Evolutionary conservation across 176 grass and related monocot genomes (phyloP), one percentile per base, ranked within the genome.

Genomic region (Elaeis guineensis): DNA sequence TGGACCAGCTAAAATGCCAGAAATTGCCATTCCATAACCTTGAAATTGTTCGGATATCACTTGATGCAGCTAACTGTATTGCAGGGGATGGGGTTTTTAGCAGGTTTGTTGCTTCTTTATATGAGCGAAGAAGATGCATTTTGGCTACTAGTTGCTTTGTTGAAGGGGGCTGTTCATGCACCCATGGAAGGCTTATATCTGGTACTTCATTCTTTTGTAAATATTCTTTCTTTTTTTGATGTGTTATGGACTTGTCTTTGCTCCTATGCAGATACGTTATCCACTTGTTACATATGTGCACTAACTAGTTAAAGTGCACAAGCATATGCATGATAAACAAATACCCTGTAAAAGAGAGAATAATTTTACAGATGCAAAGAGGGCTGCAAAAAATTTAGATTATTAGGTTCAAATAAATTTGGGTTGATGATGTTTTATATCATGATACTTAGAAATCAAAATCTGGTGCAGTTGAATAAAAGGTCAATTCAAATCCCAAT

Each of bases 61-160:
- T 53, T 59, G 3, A 26, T 52, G 16, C 25, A 22, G 50, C n/a
- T 16, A 35, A 18, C 19, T 63, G 12, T 16, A 22, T 61, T 72
- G n/a, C 75, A 97, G 93, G 93, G 93, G 65, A 98, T 98, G 93
- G 93, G 87, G 58, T 98, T 98, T 82, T 78, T 98, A 88, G 84
- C 87, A 8, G 87, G 87, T 32, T 28, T 98, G 57, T 72, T 98
- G 18, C 87, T 98, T 71, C 87, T 98, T 67, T 98, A 98, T 69
- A 98, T 98, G 93, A 89, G 93, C 16, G 93, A 98, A 49, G 93
- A 98, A 59, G 87, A 98, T 80, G 87, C 81, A 61, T 98, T 98
- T 71, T 98, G 93, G 93, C 65, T 98, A 58, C 77, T 98, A 67
- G 93, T 98, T 23, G 93, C 87, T 19, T 83, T 98, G 77, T 77